Percentiles rank a stretch among this genome's conserved stretches.
Conservation (phyloP, 306 rosid species). For the Trifolium repens region DNA sequence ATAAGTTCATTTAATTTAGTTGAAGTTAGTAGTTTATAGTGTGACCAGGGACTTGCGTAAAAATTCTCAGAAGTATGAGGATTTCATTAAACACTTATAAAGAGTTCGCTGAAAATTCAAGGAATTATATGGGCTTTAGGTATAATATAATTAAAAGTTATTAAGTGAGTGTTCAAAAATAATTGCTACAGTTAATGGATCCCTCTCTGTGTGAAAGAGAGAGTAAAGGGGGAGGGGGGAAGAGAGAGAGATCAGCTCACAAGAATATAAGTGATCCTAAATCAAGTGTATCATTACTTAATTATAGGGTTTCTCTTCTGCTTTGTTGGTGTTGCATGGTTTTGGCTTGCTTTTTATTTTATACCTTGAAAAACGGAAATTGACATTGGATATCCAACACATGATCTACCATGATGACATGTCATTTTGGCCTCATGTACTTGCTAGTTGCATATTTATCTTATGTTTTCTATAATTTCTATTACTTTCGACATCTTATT, state of each 20-base stretch:
- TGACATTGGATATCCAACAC: slow-evolving; percentile 5
- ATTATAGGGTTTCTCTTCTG: too few relatives aligned
- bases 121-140: too few relatives aligned
- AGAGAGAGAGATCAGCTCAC: too few relatives aligned
- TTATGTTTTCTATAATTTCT: slow-evolving; percentile 3
- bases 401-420: slow-evolving; percentile 18
- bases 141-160: too few relatives aligned
- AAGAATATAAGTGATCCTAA: too few relatives aligned
- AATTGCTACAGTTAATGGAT: too few relatives aligned
- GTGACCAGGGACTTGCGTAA: neutral
- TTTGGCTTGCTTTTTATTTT: neutral
- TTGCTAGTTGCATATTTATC: slow-evolving; percentile 29
- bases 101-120: too few relatives aligned
- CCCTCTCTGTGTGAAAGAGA: too few relatives aligned
- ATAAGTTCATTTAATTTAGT: neutral
- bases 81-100: neutral
- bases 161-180: too few relatives aligned
- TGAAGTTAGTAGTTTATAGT: neutral
- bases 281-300: too few relatives aligned
- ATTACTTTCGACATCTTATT: slow-evolving; percentile 24
- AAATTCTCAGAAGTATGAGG: neutral
- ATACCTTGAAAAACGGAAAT: slow-evolving; percentile 7
- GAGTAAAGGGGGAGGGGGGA: too few relatives aligned
- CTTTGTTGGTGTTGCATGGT: neutral
- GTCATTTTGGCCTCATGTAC: slow-evolving; percentile 1